Percentiles rank a stretch among this genome's conserved stretches.
Evolutionary conservation across 179 eudicot genomes (phyloP).

Genomic region (Spinacia oleracea): DNA sequence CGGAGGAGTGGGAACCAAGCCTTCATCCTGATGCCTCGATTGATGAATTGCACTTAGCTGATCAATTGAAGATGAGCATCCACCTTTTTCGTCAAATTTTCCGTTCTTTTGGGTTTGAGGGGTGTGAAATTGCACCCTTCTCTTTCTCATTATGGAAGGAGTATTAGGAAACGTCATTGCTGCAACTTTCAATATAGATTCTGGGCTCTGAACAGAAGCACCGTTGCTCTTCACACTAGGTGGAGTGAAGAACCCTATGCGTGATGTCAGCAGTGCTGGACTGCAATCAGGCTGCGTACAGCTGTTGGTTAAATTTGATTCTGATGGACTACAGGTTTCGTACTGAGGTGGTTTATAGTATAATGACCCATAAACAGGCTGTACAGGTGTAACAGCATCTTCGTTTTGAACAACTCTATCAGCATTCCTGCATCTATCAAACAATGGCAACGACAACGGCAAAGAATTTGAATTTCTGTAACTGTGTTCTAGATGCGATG

Average conservation of each 20-base stretch:
- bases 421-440: constrained; percentile 32
- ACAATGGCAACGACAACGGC: constrained; percentile 29
- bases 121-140: constrained; percentile 46
- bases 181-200: constrained; percentile 72
- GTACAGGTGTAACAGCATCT: constrained; percentile 34
- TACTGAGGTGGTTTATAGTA: constrained; percentile 58
- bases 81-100: constrained; percentile 29
- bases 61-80: constrained; percentile 27
- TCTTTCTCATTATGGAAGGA: constrained; percentile 88
- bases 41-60: constrained; percentile 28
- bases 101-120: constrained; percentile 34
- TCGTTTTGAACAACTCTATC: constrained; percentile 34
- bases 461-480: constrained; percentile 28
- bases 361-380: constrained; percentile 43
- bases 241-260: constrained; percentile 59
- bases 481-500: constrained; percentile 30
- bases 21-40: constrained; percentile 34
- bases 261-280: constrained; percentile 40
- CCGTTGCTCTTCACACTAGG: constrained; percentile 58
- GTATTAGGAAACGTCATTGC: constrained; percentile 84
- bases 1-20: constrained; percentile 38
- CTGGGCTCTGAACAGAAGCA: constrained; percentile 52
- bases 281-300: constrained; percentile 32
- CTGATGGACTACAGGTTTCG: constrained; percentile 39
- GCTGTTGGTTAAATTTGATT: constrained; percentile 34